Percentiles rank a stretch among this genome's conserved stretches.
These are phyloP conservation scores for Exobasidium cylindrosporum DNA, from an alignment of 1,284 basidiomycete genomes.

Conservation along the genomic window DNA sequence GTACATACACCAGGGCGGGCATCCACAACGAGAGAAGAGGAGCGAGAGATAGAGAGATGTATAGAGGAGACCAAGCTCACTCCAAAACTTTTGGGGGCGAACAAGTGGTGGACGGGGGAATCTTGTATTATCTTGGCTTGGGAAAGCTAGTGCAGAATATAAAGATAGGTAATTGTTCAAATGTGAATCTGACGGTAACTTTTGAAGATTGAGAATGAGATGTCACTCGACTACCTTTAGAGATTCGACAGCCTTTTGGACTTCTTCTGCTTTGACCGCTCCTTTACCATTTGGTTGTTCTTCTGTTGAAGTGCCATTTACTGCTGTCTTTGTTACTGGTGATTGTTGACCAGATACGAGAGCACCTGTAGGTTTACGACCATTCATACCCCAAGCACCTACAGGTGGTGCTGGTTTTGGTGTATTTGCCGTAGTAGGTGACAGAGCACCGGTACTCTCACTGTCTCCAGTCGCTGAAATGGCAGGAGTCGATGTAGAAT, in stretches of 20 bases:
- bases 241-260: background rate
- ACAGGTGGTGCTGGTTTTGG: conserved; percentile 28
- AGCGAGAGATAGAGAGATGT: no score
- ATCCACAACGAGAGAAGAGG: no score
- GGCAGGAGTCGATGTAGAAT: conserved; percentile 8
- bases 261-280: background rate
- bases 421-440: conserved; percentile 19
- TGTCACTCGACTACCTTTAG: background rate
- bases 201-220: no score
- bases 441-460: no score
- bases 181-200: no score
- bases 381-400: conserved; percentile 39
- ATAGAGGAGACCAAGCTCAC: no score
- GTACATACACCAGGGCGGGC: no score
- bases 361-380: conserved; percentile 42
- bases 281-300: background rate
- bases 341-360: conserved; percentile 22
- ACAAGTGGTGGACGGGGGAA: no score
- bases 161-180: no score
- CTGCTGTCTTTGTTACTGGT: background rate
- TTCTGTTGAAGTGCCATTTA: background rate
- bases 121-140: no score
- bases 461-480: conserved; percentile 1
- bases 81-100: no score
- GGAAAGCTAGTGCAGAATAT: no score